Base-by-base conservation (phyloP, 208 protist genomes). In the Leishmania gerbilli region DNA sequence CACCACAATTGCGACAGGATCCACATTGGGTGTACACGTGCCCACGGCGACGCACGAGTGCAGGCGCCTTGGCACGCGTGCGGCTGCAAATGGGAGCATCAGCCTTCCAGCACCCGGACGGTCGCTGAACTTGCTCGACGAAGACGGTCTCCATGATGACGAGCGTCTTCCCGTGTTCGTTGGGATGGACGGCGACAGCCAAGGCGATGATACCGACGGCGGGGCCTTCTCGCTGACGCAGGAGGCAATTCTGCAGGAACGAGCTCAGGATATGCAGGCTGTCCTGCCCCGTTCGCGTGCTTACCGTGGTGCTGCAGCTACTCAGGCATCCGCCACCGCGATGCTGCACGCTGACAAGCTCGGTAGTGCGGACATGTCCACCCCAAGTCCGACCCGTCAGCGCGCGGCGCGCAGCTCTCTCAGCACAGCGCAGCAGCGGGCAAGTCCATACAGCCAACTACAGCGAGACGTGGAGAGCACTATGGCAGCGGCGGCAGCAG, bases 371-470 rank as follows among this genome's bases (percentile, higher is more conserved):
- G 19, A 31, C 72, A 62, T 45, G 72, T 56, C 34, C 51, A 55
- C 51, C 11, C 62, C 55, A 75, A 77, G 47, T 56, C 77, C 37
- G 56, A 65, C 60, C 62, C 77, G 1, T 31, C 82, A 31, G 72
- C 62, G 27, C 65, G 64, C 27, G 56, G 56, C n/a, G 37, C 80
- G 47, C 68, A 40, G 15, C 51, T 76, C 53, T 76, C 62, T 31
- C 77, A 67, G 15, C 53, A 49, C 19, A 15, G 55, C 42, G 64
- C 72, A 24, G 27, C 76, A 62, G 27, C 77, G 71, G 74, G 65
- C 68, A 17, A 86, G 82, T n/a, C 82, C 82, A 8, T 86, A 79
- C 74, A 86, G 78, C 40, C 82, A 86, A 55, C 82, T 86, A 68
- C 82, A 82, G 82, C 82, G 78, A 1, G 82, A 82, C 27, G 74